Percentiles rank a stretch among this genome's conserved stretches.
Conservation (phyloP, 768 basidiomycete genomes). For the Tricholoma saponaceum region DNA sequence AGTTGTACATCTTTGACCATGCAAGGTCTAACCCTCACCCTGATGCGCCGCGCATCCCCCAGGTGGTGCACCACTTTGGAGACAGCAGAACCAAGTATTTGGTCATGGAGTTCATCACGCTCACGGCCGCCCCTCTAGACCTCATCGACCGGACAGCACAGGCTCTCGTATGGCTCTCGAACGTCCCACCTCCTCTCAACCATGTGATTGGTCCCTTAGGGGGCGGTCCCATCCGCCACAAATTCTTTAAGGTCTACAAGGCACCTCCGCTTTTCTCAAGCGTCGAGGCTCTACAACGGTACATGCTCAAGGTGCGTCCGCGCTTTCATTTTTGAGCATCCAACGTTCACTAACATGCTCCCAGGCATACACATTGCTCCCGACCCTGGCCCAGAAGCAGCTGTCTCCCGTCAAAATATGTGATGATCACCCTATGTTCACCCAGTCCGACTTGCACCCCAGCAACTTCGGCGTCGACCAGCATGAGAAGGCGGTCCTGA, state of each 20-base stretch:
- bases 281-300: slow-evolving; percentile 13
- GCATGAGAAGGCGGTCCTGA: slow-evolving; percentile 4
- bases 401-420: neutral
- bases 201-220: slow-evolving; percentile 13
- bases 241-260: slow-evolving; percentile 15
- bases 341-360: neutral
- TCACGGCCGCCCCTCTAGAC: slow-evolving; percentile 8
- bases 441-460: slow-evolving; percentile 4
- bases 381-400: neutral
- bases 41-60: slow-evolving; percentile 20
- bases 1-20: slow-evolving; percentile 19
- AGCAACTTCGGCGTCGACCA: slow-evolving; percentile 11
- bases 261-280: slow-evolving; percentile 19
- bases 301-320: slow-evolving; percentile 13
- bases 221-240: slow-evolving; percentile 15
- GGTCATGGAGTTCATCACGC: slow-evolving; percentile 24
- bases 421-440: slow-evolving; percentile 5
- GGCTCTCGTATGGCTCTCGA: slow-evolving; percentile 21
- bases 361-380: neutral
- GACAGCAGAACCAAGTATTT: slow-evolving; percentile 15
- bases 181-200: slow-evolving; percentile 18
- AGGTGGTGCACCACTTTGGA: slow-evolving; percentile 17
- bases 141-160: slow-evolving; percentile 11
- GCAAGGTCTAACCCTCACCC: slow-evolving; percentile 8
- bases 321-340: slow-evolving; percentile 1